Conservation (phyloP, 768 basidiomycete species). For the Termitomyces bulborhizus region DNA sequence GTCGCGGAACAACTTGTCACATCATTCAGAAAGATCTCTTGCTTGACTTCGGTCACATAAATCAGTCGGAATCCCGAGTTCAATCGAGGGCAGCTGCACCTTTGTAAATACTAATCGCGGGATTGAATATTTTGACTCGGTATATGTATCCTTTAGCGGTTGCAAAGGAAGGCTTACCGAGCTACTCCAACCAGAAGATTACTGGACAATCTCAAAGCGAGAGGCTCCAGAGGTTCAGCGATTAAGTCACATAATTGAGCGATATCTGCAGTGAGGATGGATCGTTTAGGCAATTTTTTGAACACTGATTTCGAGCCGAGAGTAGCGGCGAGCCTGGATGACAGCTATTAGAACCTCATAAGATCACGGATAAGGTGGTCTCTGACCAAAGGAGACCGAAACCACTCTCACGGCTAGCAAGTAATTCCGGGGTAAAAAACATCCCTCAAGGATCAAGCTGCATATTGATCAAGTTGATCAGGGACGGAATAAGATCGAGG, state of each 20-base stretch:
- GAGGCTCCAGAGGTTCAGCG: constrained; percentile 75
- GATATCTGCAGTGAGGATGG: constrained; percentile 83
- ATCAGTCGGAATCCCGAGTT: neutral
- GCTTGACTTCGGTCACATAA: constrained; percentile 51
- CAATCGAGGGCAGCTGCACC: constrained; percentile 31
- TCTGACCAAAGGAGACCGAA: constrained; percentile 81
- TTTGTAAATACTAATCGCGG: constrained; percentile 33
- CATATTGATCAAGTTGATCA: neutral
- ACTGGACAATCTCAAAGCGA: constrained; percentile 82
- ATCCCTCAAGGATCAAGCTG: constrained; percentile 29
- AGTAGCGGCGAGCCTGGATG: constrained; percentile 80
- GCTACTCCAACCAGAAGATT: constrained; percentile 88
- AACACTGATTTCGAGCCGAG: constrained; percentile 84
- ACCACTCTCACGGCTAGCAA: constrained; percentile 78
- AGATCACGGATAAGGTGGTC: neutral
- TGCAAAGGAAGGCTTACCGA: constrained; percentile 45
- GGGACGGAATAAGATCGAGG: neutral
- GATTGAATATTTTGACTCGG: neutral
- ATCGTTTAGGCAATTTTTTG: constrained; percentile 75
- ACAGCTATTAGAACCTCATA: neutral
- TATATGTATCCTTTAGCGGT: neutral
- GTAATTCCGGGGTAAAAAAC: constrained; percentile 84
- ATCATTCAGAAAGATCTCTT: constrained; percentile 78
- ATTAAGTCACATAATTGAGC: constrained; percentile 76
- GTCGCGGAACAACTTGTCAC: constrained; percentile 72